Evolutionary conservation across 345 rosid genomes (phyloP).

Genomic region (Salix dunnii): DNA sequence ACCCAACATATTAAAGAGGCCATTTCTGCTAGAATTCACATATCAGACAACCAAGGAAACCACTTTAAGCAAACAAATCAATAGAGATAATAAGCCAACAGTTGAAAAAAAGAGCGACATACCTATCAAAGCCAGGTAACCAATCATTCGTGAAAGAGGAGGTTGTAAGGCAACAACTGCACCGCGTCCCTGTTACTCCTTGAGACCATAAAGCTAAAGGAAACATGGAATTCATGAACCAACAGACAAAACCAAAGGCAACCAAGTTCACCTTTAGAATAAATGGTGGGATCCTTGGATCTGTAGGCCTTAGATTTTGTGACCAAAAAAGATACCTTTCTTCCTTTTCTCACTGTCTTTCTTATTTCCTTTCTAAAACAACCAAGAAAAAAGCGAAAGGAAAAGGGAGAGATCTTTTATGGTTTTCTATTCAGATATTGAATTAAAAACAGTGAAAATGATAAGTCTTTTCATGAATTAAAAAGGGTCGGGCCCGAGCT

Average conservation of each 20-base stretch:
- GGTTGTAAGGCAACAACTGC: conserved; percentile 29
- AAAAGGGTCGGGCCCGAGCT: conserved; percentile 38
- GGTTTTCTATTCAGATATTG: conserved; percentile 14
- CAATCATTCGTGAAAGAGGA: conserved; percentile 30
- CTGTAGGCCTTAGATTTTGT: conserved; percentile 20
- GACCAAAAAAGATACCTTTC: not conserved
- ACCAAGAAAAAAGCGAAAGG: conserved; percentile 4
- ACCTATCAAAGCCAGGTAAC: conserved; percentile 27
- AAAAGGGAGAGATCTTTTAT: conserved; percentile 6
- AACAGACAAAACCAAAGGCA: conserved; percentile 10
- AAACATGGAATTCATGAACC: conserved; percentile 29
- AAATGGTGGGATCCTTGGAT: conserved; percentile 29
- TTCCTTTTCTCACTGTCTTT: conserved; percentile 1
- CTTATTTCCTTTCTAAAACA: not conserved
- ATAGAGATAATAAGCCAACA: not conserved
- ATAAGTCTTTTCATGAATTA: conserved; percentile 22
- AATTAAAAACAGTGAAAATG: conserved; percentile 1
- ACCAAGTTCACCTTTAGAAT: conserved; percentile 25
- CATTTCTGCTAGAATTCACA: not conserved
- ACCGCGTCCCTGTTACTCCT: conserved; percentile 27
- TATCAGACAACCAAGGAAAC: not conserved
- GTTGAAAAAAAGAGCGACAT: conserved; percentile 3
- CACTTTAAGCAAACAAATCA: not conserved
- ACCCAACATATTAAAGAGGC: not conserved
- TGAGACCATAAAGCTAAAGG: conserved; percentile 17